Conservation (phyloP, 139 green algal genomes). For the Chlorella sp. region DNA sequence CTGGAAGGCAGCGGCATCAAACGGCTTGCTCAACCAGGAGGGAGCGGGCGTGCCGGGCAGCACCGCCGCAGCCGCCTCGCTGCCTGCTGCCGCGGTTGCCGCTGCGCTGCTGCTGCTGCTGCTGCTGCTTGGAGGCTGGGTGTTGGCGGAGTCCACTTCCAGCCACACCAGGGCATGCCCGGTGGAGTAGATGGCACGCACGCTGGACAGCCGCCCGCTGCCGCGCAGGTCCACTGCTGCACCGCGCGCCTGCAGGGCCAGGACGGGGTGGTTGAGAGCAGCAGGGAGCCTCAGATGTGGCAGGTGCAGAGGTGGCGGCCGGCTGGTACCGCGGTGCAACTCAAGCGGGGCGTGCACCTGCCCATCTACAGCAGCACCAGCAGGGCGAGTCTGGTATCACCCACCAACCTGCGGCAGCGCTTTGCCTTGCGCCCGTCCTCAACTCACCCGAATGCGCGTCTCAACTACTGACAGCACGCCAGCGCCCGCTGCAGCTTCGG, state of each 20-base stretch:
- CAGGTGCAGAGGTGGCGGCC: too few relatives aligned
- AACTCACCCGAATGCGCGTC: constrained; percentile 23
- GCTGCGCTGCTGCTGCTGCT: not conserved
- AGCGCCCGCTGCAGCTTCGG: not conserved
- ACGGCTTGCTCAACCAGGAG: not conserved
- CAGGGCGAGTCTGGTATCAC: too few relatives aligned
- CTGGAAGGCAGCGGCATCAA: constrained; percentile 24
- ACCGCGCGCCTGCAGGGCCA: not conserved
- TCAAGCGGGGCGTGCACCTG: too few relatives aligned
- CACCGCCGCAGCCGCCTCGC: not conserved
- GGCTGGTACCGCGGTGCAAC: too few relatives aligned
- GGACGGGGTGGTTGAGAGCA: not conserved
- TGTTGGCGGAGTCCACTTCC: constrained; percentile 27
- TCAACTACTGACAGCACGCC: constrained; percentile 20
- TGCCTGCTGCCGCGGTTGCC: not conserved
- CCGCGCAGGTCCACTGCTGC: not conserved
- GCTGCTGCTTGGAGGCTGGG: not conserved
- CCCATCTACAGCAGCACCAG: too few relatives aligned
- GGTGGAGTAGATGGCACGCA: constrained; percentile 25
- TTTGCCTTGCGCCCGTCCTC: too few relatives aligned
- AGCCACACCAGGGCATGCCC: constrained; percentile 25
- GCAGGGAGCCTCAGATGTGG: too few relatives aligned
- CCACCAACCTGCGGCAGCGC: too few relatives aligned
- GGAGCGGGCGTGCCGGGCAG: constrained; percentile 7
- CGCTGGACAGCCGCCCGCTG: constrained; percentile 12